These are phyloP conservation scores for Thymus quinquecostatus DNA, from an alignment of 257 asterid species.

Conservation along the genomic window DNA sequence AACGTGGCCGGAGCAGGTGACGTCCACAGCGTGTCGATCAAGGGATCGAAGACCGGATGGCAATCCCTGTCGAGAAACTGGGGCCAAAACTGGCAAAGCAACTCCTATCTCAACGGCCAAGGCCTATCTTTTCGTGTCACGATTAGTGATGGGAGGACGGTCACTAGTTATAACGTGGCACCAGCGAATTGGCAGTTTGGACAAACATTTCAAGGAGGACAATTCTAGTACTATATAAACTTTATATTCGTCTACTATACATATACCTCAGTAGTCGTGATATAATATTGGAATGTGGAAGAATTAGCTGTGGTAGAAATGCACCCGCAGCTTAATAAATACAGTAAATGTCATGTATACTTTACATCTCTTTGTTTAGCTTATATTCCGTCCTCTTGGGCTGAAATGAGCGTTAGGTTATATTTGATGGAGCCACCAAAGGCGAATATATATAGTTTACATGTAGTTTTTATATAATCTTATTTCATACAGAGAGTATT, in stretches of 20 bases:
- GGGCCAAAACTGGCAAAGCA: conserved; percentile 71
- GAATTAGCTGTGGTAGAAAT: not conserved
- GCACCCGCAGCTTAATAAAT: not conserved
- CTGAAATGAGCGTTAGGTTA: not conserved
- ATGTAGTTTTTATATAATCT: not conserved
- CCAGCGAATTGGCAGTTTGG: conserved; percentile 10
- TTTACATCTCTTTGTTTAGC: not conserved
- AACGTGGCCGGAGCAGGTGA: conserved; percentile 66
- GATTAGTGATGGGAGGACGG: conserved; percentile 42
- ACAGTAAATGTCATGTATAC: not conserved
- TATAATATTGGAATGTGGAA: not conserved
- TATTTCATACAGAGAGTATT: too few species aligned
- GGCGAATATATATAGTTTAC: not conserved
- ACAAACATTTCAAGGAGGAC: conserved; percentile 20
- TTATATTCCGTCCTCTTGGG: not conserved
- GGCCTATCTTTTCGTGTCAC: conserved; percentile 55
- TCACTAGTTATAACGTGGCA: conserved; percentile 2
- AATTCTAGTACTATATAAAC: not conserved
- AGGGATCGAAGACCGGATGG: conserved; percentile 52
- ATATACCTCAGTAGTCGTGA: not conserved
- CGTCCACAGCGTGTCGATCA: conserved; percentile 49
- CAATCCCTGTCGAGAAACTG: conserved; percentile 57
- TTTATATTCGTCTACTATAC: not conserved
- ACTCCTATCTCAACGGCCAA: conserved; percentile 49
- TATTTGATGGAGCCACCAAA: not conserved